Conservation (phyloP, 2,329 filamentous ascomycete species). For the Neonectria punicea region DNA sequence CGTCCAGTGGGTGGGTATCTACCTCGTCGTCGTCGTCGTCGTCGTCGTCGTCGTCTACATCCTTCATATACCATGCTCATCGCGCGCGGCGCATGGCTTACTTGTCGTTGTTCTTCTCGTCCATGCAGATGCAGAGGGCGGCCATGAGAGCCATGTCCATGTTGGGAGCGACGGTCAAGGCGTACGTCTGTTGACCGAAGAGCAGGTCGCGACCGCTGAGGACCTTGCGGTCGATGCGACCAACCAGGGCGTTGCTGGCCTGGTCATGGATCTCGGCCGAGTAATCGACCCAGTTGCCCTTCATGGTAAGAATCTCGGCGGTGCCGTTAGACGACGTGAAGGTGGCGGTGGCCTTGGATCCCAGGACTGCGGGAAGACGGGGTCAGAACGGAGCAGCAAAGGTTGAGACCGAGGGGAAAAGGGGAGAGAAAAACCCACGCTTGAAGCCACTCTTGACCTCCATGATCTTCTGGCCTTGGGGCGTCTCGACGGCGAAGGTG, state of each 20-base stretch:
- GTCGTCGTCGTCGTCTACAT: background rate
- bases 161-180: constrained; percentile 69
- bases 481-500: constrained; percentile 61
- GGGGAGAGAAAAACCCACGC: constrained; percentile 50
- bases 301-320: constrained; percentile 62
- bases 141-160: constrained; percentile 74
- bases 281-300: constrained; percentile 69
- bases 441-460: constrained; percentile 66
- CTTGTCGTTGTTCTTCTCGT: constrained; percentile 66
- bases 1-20: constrained; percentile 7
- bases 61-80: background rate
- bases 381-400: constrained; percentile 5
- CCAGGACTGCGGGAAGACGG: constrained; percentile 53
- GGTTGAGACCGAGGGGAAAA: background rate
- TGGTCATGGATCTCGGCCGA: constrained; percentile 67
- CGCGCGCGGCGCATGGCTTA: background rate
- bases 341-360: constrained; percentile 64
- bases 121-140: constrained; percentile 74
- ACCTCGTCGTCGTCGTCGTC: constrained; percentile 1
- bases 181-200: constrained; percentile 73
- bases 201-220: constrained; percentile 68
- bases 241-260: constrained; percentile 61
- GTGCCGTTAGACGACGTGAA: constrained; percentile 63
- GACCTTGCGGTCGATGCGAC: constrained; percentile 67
- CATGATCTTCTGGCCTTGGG: constrained; percentile 58